These are phyloP conservation scores for Leccinum pachyderme DNA, from an alignment of 1,284 basidiomycete species.

Conservation along the genomic window DNA sequence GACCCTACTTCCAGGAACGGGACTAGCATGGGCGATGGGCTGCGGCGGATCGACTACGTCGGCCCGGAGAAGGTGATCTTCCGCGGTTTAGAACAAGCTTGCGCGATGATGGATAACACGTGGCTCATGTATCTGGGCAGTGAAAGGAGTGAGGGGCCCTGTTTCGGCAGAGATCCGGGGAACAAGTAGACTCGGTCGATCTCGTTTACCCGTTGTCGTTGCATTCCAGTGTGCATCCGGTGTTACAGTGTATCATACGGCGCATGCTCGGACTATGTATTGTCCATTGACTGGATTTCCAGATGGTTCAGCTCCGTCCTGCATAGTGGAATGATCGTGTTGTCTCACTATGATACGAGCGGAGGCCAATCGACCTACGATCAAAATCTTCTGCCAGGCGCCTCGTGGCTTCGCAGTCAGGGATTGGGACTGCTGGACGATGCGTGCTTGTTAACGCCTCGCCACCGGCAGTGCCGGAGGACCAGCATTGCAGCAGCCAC, in stretches of 20 bases:
- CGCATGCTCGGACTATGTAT: neutral
- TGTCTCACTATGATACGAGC: neutral
- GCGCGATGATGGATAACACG: constrained; percentile 42
- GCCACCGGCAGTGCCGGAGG: constrained; percentile 20
- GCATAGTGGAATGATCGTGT: neutral
- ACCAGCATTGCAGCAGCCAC: constrained; percentile 27
- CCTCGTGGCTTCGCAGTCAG: neutral
- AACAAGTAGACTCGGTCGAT: neutral
- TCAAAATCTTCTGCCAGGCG: neutral
- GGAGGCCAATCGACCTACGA: neutral
- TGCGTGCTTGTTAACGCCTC: constrained; percentile 24
- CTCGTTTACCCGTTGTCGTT: neutral
- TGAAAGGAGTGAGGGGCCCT: neutral
- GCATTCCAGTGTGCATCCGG: neutral
- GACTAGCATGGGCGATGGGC: constrained; percentile 31
- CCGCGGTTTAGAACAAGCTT: constrained; percentile 47
- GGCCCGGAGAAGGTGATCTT: constrained; percentile 46
- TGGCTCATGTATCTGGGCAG: constrained; percentile 44
- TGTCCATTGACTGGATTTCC: neutral
- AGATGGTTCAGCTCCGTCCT: neutral
- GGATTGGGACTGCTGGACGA: neutral
- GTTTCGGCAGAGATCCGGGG: neutral
- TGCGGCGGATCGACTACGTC: constrained; percentile 52
- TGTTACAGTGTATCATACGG: neutral
- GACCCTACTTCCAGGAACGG: neutral